Percentiles rank a stretch among this genome's conserved stretches.
Conservation (phyloP, 495 filamentous ascomycete species). For the Acidiella bohemica region DNA sequence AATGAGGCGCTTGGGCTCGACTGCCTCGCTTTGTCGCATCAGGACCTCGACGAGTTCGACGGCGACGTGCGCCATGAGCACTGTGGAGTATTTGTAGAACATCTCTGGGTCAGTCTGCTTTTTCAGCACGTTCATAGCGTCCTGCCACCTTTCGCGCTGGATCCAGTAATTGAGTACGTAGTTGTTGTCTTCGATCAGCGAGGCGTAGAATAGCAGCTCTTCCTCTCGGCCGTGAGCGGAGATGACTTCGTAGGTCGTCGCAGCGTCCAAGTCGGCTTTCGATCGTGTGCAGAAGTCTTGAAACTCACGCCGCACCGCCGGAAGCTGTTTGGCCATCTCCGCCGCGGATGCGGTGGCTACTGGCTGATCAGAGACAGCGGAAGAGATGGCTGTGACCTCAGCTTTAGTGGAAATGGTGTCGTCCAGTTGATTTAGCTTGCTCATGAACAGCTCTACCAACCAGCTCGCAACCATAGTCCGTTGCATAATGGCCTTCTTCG, state of each 20-base stretch:
- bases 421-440: constrained; percentile 85
- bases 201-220: constrained; percentile 83
- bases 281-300: constrained; percentile 76
- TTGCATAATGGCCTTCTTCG: constrained; percentile 80
- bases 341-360: constrained; percentile 19
- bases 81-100: constrained; percentile 90
- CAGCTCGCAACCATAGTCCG: constrained; percentile 87
- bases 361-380: constrained; percentile 45
- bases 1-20: constrained; percentile 80
- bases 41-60: constrained; percentile 79
- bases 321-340: constrained; percentile 61
- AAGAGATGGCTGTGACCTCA: constrained; percentile 63
- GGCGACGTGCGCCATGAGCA: constrained; percentile 82
- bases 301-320: constrained; percentile 57
- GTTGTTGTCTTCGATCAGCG: constrained; percentile 75
- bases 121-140: constrained; percentile 76
- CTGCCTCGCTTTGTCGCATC: constrained; percentile 78
- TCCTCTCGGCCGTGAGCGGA: constrained; percentile 88
- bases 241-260: constrained; percentile 90
- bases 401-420: constrained; percentile 86
- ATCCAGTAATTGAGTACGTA: constrained; percentile 96
- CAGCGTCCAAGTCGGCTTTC: constrained; percentile 73
- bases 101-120: constrained; percentile 81
- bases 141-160: constrained; percentile 86
- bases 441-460: constrained; percentile 94